Evolutionary conservation across 441 rosid genomes (phyloP).

Genomic region (Populus trichocarpa): DNA sequence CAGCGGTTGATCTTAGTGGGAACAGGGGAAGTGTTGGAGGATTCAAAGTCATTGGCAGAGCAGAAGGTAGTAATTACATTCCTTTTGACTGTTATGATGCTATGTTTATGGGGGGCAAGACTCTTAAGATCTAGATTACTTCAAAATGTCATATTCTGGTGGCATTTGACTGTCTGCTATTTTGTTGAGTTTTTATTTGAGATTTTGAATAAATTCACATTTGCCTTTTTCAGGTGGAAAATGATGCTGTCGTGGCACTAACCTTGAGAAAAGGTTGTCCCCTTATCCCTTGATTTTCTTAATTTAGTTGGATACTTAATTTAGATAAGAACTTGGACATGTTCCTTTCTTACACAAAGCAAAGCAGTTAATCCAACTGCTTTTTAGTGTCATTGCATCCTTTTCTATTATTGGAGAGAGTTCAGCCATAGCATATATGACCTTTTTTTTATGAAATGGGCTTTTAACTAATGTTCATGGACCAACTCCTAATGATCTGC

Average conservation of each 20-base stretch:
- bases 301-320: neutral
- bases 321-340: too few species aligned
- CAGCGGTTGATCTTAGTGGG: conserved; percentile 67
- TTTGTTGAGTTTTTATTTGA: neutral
- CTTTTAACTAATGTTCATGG: too few species aligned
- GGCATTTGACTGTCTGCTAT: neutral
- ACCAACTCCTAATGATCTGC: too few species aligned
- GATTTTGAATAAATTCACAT: neutral
- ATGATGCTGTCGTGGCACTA: conserved; percentile 87
- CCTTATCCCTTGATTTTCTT: conserved; percentile 18
- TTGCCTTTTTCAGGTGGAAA: conserved; percentile 70
- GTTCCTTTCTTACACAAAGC: too few species aligned
- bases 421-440: too few species aligned
- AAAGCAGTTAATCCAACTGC: too few species aligned
- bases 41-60: conserved; percentile 79
- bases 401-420: too few species aligned
- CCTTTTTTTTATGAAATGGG: too few species aligned
- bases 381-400: too few species aligned
- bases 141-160: neutral
- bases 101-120: neutral
- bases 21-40: conserved; percentile 67
- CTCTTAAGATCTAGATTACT: neutral
- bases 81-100: neutral
- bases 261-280: conserved; percentile 72
- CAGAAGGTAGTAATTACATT: conserved; percentile 50